Base-by-base conservation (phyloP, 768 basidiomycete species). In the Russula olivacea region DNA sequence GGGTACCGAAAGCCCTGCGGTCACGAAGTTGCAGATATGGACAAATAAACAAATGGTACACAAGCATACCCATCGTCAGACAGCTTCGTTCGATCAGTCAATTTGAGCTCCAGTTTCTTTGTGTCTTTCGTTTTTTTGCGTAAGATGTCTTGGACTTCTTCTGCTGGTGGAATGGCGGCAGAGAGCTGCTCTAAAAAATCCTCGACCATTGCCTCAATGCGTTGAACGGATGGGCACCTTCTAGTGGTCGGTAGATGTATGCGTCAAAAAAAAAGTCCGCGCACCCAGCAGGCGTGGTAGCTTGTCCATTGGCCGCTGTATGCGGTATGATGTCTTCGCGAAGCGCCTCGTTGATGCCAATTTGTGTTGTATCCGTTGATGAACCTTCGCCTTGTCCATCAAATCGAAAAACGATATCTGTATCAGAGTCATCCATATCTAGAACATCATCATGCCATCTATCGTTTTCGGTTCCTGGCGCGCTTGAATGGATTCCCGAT, bases 21-120 rank as follows among this genome's bases (percentile, higher is more conserved):
- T 11, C 41, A 40, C 9, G 36, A 45, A 38, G 52, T 43, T 41
- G 50, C 21, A 28, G 38, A 15, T 32, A 21, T 55, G n/a, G 50
- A 25, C n/a, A 50, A 38, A 38, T 12, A 34, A 23, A n/a, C 43
- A 50, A 40, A 36, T 45, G 19, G n/a, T 41, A 30, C 15, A n/a
- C n/a, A 10, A 59, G 56, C 67, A 62, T 57, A 78, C 79, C 73
- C 72, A 54, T 71, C 70, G 4, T 48, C 21, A 41, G 63, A 55
- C 7, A 65, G 64, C 63, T 76, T 79, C 43, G 67, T 73, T 56
- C 80, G 71, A 62, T 79, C 71, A 4, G 71, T 69, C 21, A 81
- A 63, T 11, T 59, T 70, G 28, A 81, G 66, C 47, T 73, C 69
- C 6, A 80, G 52, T 59, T 68, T 77, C 57, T 69, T 72, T 11